Percentiles rank a stretch among this genome's conserved stretches.
These are phyloP conservation scores for Endoconidiophora laricicola DNA, from an alignment of 2,329 filamentous ascomycete genomes.

Conservation along the genomic window DNA sequence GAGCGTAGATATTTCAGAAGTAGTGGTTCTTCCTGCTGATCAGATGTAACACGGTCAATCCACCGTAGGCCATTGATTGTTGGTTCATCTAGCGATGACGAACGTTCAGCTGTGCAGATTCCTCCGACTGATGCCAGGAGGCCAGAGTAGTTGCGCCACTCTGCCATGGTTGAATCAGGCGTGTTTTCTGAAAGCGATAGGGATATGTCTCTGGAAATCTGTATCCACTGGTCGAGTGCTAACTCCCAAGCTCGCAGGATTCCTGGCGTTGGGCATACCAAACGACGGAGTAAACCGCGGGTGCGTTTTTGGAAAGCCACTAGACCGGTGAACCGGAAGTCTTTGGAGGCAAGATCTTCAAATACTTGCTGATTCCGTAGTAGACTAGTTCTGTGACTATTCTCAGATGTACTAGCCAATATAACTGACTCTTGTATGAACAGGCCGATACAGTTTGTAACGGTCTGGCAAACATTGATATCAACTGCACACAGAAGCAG, in stretches of 20 bases:
- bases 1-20: conserved; percentile 43
- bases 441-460: conserved; percentile 43
- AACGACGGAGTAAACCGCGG: conserved; percentile 39
- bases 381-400: conserved; percentile 20
- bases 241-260: conserved; percentile 51
- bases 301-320: conserved; percentile 55
- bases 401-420: conserved; percentile 35
- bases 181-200: conserved; percentile 32
- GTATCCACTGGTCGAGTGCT: conserved; percentile 48
- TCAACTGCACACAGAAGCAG: conserved; percentile 49
- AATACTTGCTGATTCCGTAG: conserved; percentile 46
- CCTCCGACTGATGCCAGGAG: conserved; percentile 52
- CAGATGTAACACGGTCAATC: conserved; percentile 45
- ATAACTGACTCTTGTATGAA: conserved; percentile 42
- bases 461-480: conserved; percentile 47
- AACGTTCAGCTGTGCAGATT: conserved; percentile 45
- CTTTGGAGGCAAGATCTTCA: conserved; percentile 43
- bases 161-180: conserved; percentile 38
- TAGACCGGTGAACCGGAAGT: conserved; percentile 49
- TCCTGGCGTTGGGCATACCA: conserved; percentile 47
- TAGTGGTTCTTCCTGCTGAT: conserved; percentile 43
- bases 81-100: conserved; percentile 39
- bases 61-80: conserved; percentile 40
- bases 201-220: conserved; percentile 46
- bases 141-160: conserved; percentile 54